phyloP scores from a whole-genome alignment of 163 green algal genomes.

The Chloroidium sp. region DNA sequence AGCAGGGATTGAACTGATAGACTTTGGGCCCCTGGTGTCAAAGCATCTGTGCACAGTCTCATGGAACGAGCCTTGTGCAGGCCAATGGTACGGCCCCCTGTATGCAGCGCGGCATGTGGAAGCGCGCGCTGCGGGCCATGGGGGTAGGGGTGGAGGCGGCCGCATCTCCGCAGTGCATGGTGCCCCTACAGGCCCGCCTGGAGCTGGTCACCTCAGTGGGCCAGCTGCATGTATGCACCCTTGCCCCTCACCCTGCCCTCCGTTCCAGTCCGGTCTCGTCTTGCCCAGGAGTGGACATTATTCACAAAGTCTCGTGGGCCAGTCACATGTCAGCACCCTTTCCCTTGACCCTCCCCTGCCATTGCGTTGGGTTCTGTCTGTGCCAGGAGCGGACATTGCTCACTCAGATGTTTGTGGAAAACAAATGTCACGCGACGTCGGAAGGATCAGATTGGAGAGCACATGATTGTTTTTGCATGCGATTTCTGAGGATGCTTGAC shows the following conservation, averaged over 20 bases:
- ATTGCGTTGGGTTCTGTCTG: neutral
- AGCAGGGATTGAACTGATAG: no score
- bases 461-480: no score
- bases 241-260: neutral
- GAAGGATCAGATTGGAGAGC: no score
- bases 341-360: neutral
- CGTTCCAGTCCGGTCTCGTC: neutral
- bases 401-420: no score
- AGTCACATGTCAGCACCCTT: no score
- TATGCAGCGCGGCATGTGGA: slow-evolving; percentile 26
- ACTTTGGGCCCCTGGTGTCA: no score
- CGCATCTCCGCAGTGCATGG: slow-evolving; percentile 30
- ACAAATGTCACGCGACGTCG: no score
- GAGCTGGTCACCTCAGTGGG: slow-evolving; percentile 59
- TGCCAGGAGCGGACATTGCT: neutral
- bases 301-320: no score
- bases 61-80: neutral
- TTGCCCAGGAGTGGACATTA: neutral
- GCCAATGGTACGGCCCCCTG: slow-evolving; percentile 3
- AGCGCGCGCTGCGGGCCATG: slow-evolving; percentile 34
- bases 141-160: slow-evolving; percentile 45
- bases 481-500: no score
- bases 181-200: slow-evolving; percentile 44
- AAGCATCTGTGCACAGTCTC: neutral
- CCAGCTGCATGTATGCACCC: slow-evolving; percentile 19